Base-by-base conservation (phyloP, 768 basidiomycete species). In the Lactifluus volemus region DNA sequence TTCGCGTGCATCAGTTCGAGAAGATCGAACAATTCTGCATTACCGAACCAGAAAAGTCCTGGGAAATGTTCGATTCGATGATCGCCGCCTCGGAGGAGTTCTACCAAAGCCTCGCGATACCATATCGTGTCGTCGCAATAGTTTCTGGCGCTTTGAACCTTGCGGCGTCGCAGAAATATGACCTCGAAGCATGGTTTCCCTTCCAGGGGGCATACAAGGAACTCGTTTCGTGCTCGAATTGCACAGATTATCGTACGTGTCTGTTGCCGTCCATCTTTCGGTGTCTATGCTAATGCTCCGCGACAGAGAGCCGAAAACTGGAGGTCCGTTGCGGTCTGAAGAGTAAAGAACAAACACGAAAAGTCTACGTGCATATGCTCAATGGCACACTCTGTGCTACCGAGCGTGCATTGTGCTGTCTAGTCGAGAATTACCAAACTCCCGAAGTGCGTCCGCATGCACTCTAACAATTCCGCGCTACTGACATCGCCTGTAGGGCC, bases 1-100 rank as follows among this genome's bases (percentile, higher is more conserved):
- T 99, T 85, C 91, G 97, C 25, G 96, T 99, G 57, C 97, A 99
- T 71, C 97, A 99, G 74, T 99, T 99, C 67, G 97, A 99, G 76
- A 99, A 99, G 78, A 83, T 99, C 55, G 97, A 99, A 72, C 85
- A 98, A 78, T 98, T 98, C 75, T 86, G 89, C 76, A 81, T 99
- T 68, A 98, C 96, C 7, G 88, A 92, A 29, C 95, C 97, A 0
- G 88, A 90, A 66, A 88, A 92, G 71, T 96, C 94, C 70, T 94
- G 95, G 88, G 87, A 84, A 72, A 88, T 86, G 83, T 89, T 98
- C 68, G 89, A 99, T 61, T 76, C 77, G 61, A 99, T 98, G 97
- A 70, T 98, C 44, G 85, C 74, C 50, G 89, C 85, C 71, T 89
- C 90, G 64, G 93, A 97, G 75, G 95, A 77, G 42, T 99, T 98